A percentile compares a stretch with the other conserved stretches of the same genome.
Evolutionary conservation across 2,329 filamentous ascomycete genomes (phyloP).

Genomic region (Arthrobotrys entomopaga): DNA sequence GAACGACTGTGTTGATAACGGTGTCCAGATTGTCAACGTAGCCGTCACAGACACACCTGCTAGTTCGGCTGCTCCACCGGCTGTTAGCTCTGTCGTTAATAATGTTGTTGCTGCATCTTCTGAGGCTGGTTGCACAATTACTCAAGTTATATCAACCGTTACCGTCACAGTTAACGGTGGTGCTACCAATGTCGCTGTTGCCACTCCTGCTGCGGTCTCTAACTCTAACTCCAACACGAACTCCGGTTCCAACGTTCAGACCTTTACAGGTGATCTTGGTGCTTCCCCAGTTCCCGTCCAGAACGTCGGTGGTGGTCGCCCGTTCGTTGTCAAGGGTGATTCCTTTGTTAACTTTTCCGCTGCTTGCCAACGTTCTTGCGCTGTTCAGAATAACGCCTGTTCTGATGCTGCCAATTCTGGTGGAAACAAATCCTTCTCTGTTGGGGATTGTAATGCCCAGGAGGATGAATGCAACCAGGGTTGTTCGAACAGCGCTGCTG

Average conservation of each 20-base stretch:
- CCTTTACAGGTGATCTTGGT: conserved; percentile 66
- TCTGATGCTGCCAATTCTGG: conserved; percentile 68
- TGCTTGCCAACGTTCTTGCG: conserved; percentile 71
- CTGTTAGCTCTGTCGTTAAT: conserved; percentile 55
- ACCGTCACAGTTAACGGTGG: conserved; percentile 13
- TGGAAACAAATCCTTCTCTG: conserved; percentile 61
- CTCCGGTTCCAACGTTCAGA: conserved; percentile 61
- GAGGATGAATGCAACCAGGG: conserved; percentile 63
- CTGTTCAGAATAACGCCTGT: conserved; percentile 73
- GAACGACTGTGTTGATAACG: conserved; percentile 48
- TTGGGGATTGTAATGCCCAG: conserved; percentile 69
- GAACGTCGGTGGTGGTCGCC: conserved; percentile 66
- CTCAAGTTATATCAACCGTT: conserved; percentile 51
- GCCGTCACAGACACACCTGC: conserved; percentile 45
- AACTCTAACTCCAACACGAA: conserved; percentile 15
- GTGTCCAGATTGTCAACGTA: conserved; percentile 55
- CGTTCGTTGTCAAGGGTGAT: conserved; percentile 69
- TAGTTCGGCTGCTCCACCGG: conserved; percentile 34
- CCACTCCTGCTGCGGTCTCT: conserved; percentile 20
- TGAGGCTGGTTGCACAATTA: conserved; percentile 37
- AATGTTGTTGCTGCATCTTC: conserved; percentile 40
- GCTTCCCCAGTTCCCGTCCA: conserved; percentile 68
- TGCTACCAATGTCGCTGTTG: neutral
- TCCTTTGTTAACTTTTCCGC: conserved; percentile 69
- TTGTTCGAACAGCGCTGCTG: conserved; percentile 20